Conservation (phyloP, 139 green algal genomes). For the Picochlorum sp. region DNA sequence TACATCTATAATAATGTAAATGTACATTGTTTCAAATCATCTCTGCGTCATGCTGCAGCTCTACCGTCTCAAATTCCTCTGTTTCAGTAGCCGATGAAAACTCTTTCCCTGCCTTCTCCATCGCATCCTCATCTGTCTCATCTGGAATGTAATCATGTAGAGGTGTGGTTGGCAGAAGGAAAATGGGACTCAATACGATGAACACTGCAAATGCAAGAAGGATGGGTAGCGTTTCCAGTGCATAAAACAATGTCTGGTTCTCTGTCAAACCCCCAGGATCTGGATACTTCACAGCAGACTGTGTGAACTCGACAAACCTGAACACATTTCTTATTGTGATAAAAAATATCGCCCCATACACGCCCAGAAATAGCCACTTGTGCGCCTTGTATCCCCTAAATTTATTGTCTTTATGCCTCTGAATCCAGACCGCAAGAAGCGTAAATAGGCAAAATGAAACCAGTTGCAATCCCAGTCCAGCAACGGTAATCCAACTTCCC, state of each 20-base stretch:
- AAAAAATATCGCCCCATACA: conserved; percentile 5
- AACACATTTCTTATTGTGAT: conserved; percentile 9
- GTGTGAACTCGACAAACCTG: conserved; percentile 10
- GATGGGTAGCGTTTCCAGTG: conserved; percentile 8
- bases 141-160: conserved; percentile 32
- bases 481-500: conserved; percentile 10
- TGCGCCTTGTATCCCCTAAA: background rate
- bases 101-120: conserved; percentile 35
- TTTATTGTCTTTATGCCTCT: conserved; percentile 1
- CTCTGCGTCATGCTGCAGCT: conserved; percentile 34
- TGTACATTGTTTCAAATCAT: conserved; percentile 40
- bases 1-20: conserved; percentile 26
- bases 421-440: conserved; percentile 6
- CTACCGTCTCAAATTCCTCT: conserved; percentile 61
- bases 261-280: conserved; percentile 3
- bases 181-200: conserved; percentile 2
- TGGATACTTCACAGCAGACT: conserved; percentile 2
- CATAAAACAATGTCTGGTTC: conserved; percentile 9
- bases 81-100: conserved; percentile 11
- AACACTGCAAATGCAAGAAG: conserved; percentile 1
- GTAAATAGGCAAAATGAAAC: conserved; percentile 9
- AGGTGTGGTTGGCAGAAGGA: background rate
- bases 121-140: conserved; percentile 58
- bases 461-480: conserved; percentile 5
- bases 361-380: background rate